Conservation (phyloP, 495 filamentous ascomycete species). For the Penicillium psychrofluorescens region DNA sequence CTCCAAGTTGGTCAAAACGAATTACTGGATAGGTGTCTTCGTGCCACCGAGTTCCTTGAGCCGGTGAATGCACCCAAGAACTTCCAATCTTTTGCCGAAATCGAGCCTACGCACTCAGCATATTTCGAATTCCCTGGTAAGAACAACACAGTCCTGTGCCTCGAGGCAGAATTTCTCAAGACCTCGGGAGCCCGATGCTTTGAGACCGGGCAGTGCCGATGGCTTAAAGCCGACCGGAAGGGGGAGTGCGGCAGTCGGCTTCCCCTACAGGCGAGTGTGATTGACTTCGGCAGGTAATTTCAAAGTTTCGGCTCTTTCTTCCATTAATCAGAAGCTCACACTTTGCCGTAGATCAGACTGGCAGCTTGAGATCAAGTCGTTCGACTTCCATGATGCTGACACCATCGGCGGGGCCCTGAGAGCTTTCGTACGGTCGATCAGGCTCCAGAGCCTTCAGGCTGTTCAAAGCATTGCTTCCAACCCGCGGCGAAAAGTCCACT, state of each 20-base stretch:
- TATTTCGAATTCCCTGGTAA: slow-evolving; percentile 33
- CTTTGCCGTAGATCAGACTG: slow-evolving; percentile 26
- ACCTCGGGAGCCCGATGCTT: slow-evolving; percentile 15
- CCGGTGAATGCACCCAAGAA: slow-evolving; percentile 29
- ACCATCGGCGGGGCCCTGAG: slow-evolving; percentile 17
- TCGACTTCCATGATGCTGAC: slow-evolving; percentile 21
- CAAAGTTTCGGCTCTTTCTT: not conserved
- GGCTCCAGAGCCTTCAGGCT: slow-evolving; percentile 8
- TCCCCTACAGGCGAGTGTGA: slow-evolving; percentile 26
- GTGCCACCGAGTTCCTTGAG: slow-evolving; percentile 39
- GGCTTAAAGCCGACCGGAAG: slow-evolving; percentile 16
- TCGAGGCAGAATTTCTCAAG: slow-evolving; percentile 31
- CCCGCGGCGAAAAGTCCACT: slow-evolving; percentile 17
- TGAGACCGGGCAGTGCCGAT: slow-evolving; percentile 25
- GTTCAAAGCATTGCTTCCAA: slow-evolving; percentile 12
- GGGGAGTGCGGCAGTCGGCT: slow-evolving; percentile 1
- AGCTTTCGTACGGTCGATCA: slow-evolving; percentile 17
- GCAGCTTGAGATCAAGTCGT: slow-evolving; percentile 30
- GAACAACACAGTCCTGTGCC: slow-evolving; percentile 19
- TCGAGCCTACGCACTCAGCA: slow-evolving; percentile 27
- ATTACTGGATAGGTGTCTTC: slow-evolving; percentile 16
- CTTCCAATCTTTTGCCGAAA: slow-evolving; percentile 10
- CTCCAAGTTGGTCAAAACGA: slow-evolving; percentile 16
- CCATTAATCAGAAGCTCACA: not conserved
- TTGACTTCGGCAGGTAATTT: slow-evolving; percentile 29